A percentile compares a stretch with the other conserved stretches of the same genome.
Evolutionary conservation across 768 basidiomycete genomes (phyloP).

Genomic region (Boletus huronensis): DNA sequence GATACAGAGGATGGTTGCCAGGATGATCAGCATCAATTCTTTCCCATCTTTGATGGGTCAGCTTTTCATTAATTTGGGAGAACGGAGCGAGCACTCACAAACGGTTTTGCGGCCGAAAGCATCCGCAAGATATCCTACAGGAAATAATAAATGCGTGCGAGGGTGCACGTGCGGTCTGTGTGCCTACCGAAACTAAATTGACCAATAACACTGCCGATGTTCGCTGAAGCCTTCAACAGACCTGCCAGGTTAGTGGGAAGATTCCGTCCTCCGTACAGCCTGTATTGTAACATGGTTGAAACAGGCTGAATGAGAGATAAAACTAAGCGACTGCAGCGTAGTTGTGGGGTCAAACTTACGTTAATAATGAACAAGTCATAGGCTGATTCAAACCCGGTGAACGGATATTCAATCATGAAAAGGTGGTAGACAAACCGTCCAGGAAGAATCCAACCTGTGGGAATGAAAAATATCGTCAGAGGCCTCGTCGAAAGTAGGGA

Average conservation of each 20-base stretch:
- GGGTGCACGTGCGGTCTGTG: background rate
- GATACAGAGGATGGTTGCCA: constrained; percentile 69
- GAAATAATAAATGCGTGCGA: background rate
- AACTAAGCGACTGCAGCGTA: background rate
- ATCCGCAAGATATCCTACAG: constrained; percentile 59
- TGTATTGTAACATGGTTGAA: constrained; percentile 63
- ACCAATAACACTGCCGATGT: constrained; percentile 70
- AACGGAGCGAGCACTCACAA: constrained; percentile 36
- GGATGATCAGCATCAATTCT: constrained; percentile 76
- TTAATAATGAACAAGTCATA: constrained; percentile 74
- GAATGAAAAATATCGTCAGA: background rate
- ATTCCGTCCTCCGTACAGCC: constrained; percentile 49
- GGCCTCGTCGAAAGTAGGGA: background rate
- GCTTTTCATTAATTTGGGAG: background rate
- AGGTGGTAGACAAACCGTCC: constrained; percentile 46
- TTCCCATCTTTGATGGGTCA: constrained; percentile 52
- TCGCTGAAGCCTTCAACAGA: constrained; percentile 62
- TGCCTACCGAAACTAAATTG: constrained; percentile 59
- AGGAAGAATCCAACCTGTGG: constrained; percentile 65
- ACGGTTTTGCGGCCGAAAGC: constrained; percentile 66
- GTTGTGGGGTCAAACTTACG: constrained; percentile 32
- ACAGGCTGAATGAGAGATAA: constrained; percentile 44
- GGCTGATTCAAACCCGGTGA: constrained; percentile 37
- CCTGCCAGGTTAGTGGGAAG: constrained; percentile 58
- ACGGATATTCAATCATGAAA: background rate